Evolutionary conservation across 345 rosid species (phyloP).

Genomic region (Trapa incisa): DNA sequence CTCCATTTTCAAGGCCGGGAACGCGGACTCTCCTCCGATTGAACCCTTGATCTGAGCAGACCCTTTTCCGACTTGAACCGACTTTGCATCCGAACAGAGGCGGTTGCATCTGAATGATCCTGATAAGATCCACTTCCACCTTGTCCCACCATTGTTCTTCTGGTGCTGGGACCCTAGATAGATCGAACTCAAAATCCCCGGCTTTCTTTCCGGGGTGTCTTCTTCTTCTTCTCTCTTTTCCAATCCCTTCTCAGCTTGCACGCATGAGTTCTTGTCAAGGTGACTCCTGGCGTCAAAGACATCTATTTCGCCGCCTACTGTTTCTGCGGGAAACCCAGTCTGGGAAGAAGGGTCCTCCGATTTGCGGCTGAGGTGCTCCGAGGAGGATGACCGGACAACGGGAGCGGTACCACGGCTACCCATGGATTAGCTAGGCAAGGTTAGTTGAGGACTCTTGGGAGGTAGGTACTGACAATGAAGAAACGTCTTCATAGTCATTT

Average conservation of each 20-base stretch:
- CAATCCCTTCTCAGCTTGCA: background rate
- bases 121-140: background rate
- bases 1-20: background rate
- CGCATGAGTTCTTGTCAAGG: too few species aligned
- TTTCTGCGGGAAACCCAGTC: background rate
- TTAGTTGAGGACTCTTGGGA: background rate
- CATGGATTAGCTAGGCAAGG: background rate
- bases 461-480: background rate
- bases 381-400: background rate
- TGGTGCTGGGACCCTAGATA: background rate
- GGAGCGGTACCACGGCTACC: background rate
- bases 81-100: slow-evolving; percentile 1
- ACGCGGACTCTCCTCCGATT: background rate
- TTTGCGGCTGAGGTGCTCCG: background rate
- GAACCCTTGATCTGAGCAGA: background rate
- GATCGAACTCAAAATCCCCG: background rate
- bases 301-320: background rate
- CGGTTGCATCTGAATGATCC: background rate
- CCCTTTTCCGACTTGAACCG: background rate
- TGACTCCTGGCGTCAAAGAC: slow-evolving; percentile 1
- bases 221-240: background rate
- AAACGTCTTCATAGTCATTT: background rate
- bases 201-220: background rate
- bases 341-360: background rate
- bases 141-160: background rate